Evolutionary conservation across 169 alveolate genomes (phyloP).

Genomic region (Nephromyces sp.): DNA sequence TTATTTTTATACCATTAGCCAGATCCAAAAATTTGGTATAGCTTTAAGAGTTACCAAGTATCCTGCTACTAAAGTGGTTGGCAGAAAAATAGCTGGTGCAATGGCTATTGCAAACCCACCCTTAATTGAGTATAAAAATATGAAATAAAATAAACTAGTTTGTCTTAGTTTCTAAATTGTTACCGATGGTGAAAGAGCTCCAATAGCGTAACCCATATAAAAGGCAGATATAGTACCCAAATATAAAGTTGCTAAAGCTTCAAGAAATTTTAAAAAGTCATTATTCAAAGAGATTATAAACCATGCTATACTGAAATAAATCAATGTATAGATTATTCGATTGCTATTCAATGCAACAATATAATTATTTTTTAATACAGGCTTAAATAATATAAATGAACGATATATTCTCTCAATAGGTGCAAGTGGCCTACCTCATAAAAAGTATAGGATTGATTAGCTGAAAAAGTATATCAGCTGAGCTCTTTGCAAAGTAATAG

Average conservation of each 20-base stretch:
- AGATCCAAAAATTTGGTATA: constrained; percentile 32
- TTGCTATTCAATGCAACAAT: background rate
- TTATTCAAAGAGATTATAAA: constrained; percentile 29
- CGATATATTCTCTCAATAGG: background rate
- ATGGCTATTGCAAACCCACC: constrained; percentile 20
- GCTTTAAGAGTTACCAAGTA: constrained; percentile 22
- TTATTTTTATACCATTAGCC: constrained; percentile 30
- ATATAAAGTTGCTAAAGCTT: constrained; percentile 12
- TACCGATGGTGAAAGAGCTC: constrained; percentile 30
- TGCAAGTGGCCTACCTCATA: constrained; percentile 15
- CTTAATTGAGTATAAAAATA: constrained; percentile 1
- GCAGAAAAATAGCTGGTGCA: constrained; percentile 28
- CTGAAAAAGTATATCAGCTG: constrained; percentile 26
- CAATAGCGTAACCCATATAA: constrained; percentile 28
- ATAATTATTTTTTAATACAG: background rate
- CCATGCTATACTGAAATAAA: constrained; percentile 21
- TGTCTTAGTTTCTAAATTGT: background rate
- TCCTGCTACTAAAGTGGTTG: constrained; percentile 28
- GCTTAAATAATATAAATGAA: background rate
- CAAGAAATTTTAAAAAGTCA: constrained; percentile 17
- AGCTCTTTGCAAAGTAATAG: constrained; percentile 25
- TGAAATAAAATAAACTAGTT: background rate
- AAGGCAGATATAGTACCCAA: constrained; percentile 29
- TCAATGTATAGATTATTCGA: background rate
- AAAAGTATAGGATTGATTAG: constrained; percentile 24